Conservation (phyloP, 2,329 filamentous ascomycete species). For the Aspergillus novofumigatus region DNA sequence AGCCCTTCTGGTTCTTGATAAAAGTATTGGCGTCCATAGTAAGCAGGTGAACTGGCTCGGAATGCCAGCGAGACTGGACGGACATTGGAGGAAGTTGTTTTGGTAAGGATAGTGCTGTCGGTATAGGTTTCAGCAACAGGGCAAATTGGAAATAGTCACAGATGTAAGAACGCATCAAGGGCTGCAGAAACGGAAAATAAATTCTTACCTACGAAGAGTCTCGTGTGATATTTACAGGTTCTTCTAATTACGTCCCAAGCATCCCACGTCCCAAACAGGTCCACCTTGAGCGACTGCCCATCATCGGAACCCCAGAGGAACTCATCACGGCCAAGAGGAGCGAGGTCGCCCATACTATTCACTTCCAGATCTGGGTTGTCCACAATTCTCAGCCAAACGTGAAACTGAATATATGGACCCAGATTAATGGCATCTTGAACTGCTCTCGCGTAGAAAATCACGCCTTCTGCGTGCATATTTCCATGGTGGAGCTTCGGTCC, state of each 20-base stretch:
- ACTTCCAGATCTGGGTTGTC: conserved; percentile 60
- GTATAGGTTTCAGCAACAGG: conserved; percentile 15
- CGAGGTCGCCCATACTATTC: conserved; percentile 42
- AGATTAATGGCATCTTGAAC: conserved; percentile 74
- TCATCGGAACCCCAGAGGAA: conserved; percentile 32
- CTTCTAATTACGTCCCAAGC: conserved; percentile 86
- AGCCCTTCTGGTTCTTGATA: conserved; percentile 55
- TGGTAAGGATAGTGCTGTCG: conserved; percentile 54
- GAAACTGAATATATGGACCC: conserved; percentile 71
- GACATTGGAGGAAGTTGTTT: conserved; percentile 54
- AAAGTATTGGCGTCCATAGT: conserved; percentile 52
- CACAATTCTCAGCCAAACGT: conserved; percentile 80
- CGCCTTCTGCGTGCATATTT: conserved; percentile 46
- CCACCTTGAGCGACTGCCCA: conserved; percentile 48
- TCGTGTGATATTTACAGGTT: conserved; percentile 76
- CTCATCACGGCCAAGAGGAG: conserved; percentile 40
- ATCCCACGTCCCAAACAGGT: conserved; percentile 82
- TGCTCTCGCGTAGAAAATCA: conserved; percentile 74
- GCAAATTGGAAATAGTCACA: not conserved
- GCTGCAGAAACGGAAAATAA: not conserved
- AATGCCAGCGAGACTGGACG: conserved; percentile 60
- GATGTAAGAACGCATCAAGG: not conserved
- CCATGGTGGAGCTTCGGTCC: conserved; percentile 66
- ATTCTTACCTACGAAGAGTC: conserved; percentile 77
- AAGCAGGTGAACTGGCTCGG: conserved; percentile 57